Evolutionary conservation across 805 yeast genomes (phyloP), one percentile per base, ranked within the genome.

Genomic region (Yarrowia bubula): DNA sequence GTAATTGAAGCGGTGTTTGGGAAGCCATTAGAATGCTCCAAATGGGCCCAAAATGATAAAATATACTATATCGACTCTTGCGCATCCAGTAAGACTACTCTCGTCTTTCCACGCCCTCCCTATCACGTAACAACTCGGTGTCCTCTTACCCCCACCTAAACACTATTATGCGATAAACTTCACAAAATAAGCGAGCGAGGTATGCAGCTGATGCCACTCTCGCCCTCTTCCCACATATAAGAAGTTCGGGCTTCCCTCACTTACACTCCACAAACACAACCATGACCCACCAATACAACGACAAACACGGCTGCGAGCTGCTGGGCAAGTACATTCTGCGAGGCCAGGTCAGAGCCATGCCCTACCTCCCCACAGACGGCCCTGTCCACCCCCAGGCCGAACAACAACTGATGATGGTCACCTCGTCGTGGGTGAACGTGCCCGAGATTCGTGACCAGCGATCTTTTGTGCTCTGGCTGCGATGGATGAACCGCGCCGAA

Each of bases 311-410:
- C 61, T 55, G 61, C 47, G 61, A 55, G 35, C 61, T 39, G 61
- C 31, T 55, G 61, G 61, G 61, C 46, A 55, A 41, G 47, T 55
- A 55, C 47, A 55, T 55, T 55, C 61, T 55, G 31, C 61, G 61
- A 10, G 61, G 61, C 61, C 61, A 55, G 46, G 61, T 55, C 6
- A n/a, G 47, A 28, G 47, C 47, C 46, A 55, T 55, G 47, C 61
- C 61, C 47, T 41, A 55, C 5, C 61, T 55, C 17, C 61, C 61
- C 28, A 15, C 28, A 8, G 42, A 38, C 1, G 61, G 61, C 38
- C 61, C 61, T 22, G 61, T 55, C 13, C 61, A 55, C n/a, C 61
- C 61, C 17, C 61, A 55, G 47, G 61, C 61, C n/a, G 61, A 55
- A 31, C 61, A 55, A 31, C 61, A 55, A 15, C 61, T 55, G n/a